Conservation (phyloP, 176 grass and related monocot species). For the Echinochloa phyllopogon region DNA sequence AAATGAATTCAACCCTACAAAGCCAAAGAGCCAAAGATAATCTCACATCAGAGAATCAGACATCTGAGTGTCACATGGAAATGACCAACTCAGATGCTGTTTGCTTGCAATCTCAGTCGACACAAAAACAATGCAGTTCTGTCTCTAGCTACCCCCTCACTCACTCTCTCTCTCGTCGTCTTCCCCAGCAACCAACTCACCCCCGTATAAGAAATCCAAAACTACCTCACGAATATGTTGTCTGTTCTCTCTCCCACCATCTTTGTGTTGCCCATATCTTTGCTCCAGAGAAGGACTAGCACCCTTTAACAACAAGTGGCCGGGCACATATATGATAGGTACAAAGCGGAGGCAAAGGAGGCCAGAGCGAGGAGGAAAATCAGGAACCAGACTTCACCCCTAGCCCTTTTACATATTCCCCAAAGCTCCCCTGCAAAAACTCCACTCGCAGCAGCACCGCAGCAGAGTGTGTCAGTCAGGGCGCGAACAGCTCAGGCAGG, state of each 20-base stretch:
- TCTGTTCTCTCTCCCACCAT: conserved; percentile 5
- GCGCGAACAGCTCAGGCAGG: conserved; percentile 39
- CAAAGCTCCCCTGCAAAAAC: conserved; percentile 38
- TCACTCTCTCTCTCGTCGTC: neutral
- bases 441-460: conserved; percentile 45
- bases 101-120: conserved; percentile 26
- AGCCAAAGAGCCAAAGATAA: neutral
- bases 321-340: neutral
- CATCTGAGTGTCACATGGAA: conserved; percentile 42
- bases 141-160: neutral
- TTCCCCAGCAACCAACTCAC: conserved; percentile 6
- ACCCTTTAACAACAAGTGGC: neutral
- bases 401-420: conserved; percentile 38
- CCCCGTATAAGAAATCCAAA: neutral
- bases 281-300: conserved; percentile 1
- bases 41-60: conserved; percentile 5
- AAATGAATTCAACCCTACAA: neutral
- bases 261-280: conserved; percentile 36
- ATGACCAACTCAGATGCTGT: conserved; percentile 47
- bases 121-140: conserved; percentile 29
- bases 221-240: neutral
- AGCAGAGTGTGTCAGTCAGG: conserved; percentile 36
- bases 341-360: neutral
- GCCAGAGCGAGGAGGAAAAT: conserved; percentile 18
- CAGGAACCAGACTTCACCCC: conserved; percentile 13